Evolutionary conservation across 345 rosid genomes (phyloP), one percentile per base, ranked within the genome.

Genomic region (Carallia pectinifolia): DNA sequence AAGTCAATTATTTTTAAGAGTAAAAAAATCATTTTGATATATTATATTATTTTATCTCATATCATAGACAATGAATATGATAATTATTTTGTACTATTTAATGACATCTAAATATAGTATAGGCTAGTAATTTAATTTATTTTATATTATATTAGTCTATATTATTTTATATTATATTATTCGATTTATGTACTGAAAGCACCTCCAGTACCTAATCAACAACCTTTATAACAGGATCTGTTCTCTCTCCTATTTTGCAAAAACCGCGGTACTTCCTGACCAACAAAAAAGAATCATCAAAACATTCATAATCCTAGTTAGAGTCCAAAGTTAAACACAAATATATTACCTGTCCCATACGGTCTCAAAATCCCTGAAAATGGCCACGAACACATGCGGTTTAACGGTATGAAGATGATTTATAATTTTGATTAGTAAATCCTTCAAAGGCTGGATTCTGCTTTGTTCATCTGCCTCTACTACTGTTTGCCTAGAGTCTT

Each of bases 281-380:
- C 1, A 1, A 61, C 5, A 48, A 36, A 52, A 10, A 27, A 56
- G 23, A 9, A 44, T 59, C n/a, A 62, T 30, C 0, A 8, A 56
- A 56, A 27, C 16, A 44, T 55, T 16, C 27, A 13, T 53, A 48
- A 33, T 47, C 63, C 19, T 38, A 37, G 30, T 37, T 15, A 17
- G 17, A 31, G 31, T 29, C 18, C 15, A 5, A 62, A 15, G 8
- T 33, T n/a, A 33, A 64, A 36, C 64, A 58, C n/a, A 39, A 23
- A 37, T 27, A 54, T 17, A 48, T 27, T 66, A 73, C 77, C 77
- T 73, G 71, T 38, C 77, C 79, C 74, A 75, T 64, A 9, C 62
- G 61, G 62, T 75, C 79, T 74, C 79, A 75, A 7, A 75, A 69
- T 58, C 74, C 79, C 58, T 74, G 79, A 44, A 69, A 64, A 75